Evolutionary conservation across 805 yeast species (phyloP), one percentile per base, ranked within the genome.

Genomic region (Martiniozyma abietophila): DNA sequence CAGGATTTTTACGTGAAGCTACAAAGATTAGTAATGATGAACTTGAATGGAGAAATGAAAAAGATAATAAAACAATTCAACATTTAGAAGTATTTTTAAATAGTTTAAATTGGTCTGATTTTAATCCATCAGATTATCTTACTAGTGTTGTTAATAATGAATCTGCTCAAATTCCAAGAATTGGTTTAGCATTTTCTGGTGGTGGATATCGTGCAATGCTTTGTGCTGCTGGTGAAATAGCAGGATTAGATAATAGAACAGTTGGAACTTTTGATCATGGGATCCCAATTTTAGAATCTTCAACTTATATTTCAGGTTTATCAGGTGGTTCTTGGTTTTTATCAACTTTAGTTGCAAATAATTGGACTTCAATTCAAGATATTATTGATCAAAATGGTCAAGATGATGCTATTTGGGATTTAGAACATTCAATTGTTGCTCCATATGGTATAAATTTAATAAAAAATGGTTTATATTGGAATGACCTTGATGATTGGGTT

Each of bases 151-250:
- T 19, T 2, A 31, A 44, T 3, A 58, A 64, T 46, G 48, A 57
- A 25, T 49, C 73, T 6, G 61, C 70, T 37, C 27, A 38, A 15
- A 45, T 47, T 14, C 59, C 59, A 12, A 62, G 66, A 31, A 61
- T 80, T 27, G 86, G 74, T 3, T 44, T 71, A 19, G 77, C 85
- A 6, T 74, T 77, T 45, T 68, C 83, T 11, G 95, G 95, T 29
- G 95, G 96, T 51, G 95, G 95, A 4, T 85, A 82, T 55, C 69
- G 96, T 41, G 94, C 95, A 22, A 82, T 85, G 84, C 59, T 85
- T 29, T 59, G 67, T 38, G 95, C 94, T 2, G 95, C 94, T 10
- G 95, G 95, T 23, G 74, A 76, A 52, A 58, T 85, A 15, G 64
- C 88, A 1, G 95, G 89, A 1, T 58, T 82, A 39, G 96, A 85